Conservation (phyloP, 805 yeast genomes). For the Yamadazyma tumulicola region DNA sequence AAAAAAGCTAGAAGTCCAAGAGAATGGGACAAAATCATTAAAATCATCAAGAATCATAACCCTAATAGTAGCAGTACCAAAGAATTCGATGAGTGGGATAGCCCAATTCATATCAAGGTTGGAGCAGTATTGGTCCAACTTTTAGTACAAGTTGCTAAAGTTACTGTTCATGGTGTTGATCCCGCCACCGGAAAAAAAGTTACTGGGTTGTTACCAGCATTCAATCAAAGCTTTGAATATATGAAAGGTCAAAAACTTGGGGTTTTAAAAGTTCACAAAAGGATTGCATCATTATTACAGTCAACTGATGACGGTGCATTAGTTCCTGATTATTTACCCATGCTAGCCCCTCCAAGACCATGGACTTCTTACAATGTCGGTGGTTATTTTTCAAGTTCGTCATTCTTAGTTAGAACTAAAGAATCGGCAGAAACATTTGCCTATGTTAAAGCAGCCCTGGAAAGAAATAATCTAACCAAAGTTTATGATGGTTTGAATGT, state of each 20-base stretch:
- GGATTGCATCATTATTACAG: constrained; percentile 62
- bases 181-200: constrained; percentile 70
- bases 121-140: constrained; percentile 79
- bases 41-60: constrained; percentile 15
- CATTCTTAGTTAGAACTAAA: constrained; percentile 67
- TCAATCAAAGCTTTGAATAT: constrained; percentile 83
- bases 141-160: constrained; percentile 77
- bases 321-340: constrained; percentile 85
- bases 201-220: constrained; percentile 82
- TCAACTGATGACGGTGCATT: constrained; percentile 62
- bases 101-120: constrained; percentile 49
- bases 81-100: constrained; percentile 21
- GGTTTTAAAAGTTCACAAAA: constrained; percentile 70
- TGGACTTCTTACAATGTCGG: constrained; percentile 85
- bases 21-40: constrained; percentile 44
- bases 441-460: constrained; percentile 81
- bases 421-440: constrained; percentile 89
- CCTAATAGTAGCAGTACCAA: constrained; percentile 11
- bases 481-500: constrained; percentile 83
- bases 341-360: constrained; percentile 86
- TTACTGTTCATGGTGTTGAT: constrained; percentile 74
- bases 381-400: constrained; percentile 70
- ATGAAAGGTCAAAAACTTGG: constrained; percentile 78
- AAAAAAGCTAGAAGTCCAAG: constrained; percentile 42
- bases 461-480: constrained; percentile 56